Evolutionary conservation across 345 rosid species (phyloP).

Genomic region (Eucalyptus tenuipes): DNA sequence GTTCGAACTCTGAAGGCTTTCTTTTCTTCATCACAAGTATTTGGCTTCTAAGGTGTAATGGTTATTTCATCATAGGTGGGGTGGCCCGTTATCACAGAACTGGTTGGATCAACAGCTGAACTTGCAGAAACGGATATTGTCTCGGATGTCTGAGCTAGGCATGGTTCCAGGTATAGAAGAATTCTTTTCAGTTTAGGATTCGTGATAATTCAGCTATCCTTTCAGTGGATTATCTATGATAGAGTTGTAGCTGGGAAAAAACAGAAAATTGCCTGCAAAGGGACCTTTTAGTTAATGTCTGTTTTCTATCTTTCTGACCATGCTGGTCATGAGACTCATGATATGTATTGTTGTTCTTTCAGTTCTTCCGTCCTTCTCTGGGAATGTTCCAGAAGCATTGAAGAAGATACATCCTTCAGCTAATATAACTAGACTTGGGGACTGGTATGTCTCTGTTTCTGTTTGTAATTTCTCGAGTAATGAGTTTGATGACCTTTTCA

Average conservation of each 20-base stretch:
- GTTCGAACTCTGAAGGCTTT: background rate
- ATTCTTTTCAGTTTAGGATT: background rate
- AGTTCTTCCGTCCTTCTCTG: constrained; percentile 98
- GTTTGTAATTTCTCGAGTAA: background rate
- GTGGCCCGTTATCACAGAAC: constrained; percentile 76
- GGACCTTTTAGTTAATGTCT: background rate
- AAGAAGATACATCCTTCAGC: constrained; percentile 63
- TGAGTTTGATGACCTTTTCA: background rate
- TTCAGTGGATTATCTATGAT: background rate
- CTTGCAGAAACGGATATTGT: constrained; percentile 73
- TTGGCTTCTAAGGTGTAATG: background rate
- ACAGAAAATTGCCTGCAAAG: background rate
- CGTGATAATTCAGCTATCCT: background rate
- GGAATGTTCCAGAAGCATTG: constrained; percentile 90
- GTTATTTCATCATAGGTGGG: constrained; percentile 57
- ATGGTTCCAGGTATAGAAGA: constrained; percentile 77
- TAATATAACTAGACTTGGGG: constrained; percentile 77
- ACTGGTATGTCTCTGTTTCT: constrained; percentile 44
- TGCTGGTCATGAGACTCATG: background rate
- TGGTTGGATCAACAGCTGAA: constrained; percentile 74
- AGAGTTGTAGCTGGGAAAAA: background rate
- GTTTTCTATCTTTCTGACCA: background rate
- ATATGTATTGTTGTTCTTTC: constrained; percentile 3
- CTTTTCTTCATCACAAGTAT: background rate
- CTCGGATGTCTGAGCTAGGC: constrained; percentile 83